A percentile compares a stretch with the other conserved stretches of the same genome.
These are phyloP conservation scores for Colletotrichum tabaci DNA, from an alignment of 2,329 filamentous ascomycete species.

Conservation along the genomic window DNA sequence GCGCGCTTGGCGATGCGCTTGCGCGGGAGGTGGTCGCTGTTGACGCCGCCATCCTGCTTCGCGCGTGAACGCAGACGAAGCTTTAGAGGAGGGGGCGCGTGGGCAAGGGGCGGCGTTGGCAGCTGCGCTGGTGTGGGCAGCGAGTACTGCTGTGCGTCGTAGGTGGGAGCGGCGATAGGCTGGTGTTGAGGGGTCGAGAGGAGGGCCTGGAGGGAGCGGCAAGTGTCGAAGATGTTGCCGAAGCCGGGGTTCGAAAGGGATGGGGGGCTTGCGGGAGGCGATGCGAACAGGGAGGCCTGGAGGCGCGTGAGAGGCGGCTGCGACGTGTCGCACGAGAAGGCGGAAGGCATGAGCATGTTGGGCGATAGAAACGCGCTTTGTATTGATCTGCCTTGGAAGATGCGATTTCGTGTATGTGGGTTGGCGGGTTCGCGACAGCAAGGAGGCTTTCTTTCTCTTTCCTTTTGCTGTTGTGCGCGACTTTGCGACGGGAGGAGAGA, in stretches of 20 bases:
- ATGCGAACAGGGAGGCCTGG: slow-evolving; percentile 67
- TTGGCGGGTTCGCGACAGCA: slow-evolving; percentile 34
- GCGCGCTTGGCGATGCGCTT: slow-evolving; percentile 69
- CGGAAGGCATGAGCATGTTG: slow-evolving; percentile 72
- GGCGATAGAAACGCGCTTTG: slow-evolving; percentile 24
- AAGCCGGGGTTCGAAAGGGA: slow-evolving; percentile 62
- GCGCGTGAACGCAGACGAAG: slow-evolving; percentile 68
- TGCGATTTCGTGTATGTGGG: not conserved
- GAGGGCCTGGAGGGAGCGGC: slow-evolving; percentile 73
- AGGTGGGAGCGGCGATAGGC: slow-evolving; percentile 43
- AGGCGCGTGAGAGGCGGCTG: slow-evolving; percentile 62
- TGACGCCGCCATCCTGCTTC: slow-evolving; percentile 47
- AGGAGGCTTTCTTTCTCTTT: not conserved
- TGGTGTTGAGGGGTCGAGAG: slow-evolving; percentile 58
- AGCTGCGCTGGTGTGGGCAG: slow-evolving; percentile 61
- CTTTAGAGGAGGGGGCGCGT: slow-evolving; percentile 67
- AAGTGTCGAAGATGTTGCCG: slow-evolving; percentile 71
- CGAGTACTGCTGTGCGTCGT: slow-evolving; percentile 52
- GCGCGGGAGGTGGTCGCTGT: slow-evolving; percentile 53
- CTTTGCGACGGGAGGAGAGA: slow-evolving; percentile 32
- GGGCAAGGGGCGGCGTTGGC: slow-evolving; percentile 69
- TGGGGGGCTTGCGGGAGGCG: slow-evolving; percentile 72
- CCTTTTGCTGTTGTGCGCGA: slow-evolving; percentile 29
- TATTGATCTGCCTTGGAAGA: slow-evolving; percentile 1
- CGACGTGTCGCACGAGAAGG: slow-evolving; percentile 71